Base-by-base conservation (phyloP, 805 yeast genomes). In the Lipomyces yamanashiensis region DNA sequence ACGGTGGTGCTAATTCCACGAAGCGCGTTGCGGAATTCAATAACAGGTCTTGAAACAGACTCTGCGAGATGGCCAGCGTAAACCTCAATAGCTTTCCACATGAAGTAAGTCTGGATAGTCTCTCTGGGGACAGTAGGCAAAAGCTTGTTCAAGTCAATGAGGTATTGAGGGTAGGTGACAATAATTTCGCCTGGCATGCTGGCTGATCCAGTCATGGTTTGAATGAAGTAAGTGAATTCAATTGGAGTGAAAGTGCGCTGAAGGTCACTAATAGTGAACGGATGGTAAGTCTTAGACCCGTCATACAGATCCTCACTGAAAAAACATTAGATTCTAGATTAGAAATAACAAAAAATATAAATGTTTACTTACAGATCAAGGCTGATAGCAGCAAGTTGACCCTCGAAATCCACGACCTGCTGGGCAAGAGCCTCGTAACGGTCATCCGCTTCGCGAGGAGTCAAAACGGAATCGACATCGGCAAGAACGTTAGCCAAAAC, bases 51-150 rank as follows among this genome's bases (percentile, higher is more conserved):
- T 12, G 54, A 44, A 12, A 57, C 63, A 21, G 58, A 56, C 37
- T 55, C 63, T n/a, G 65, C 48, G 39, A 66, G 45, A 44, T 66
- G 68, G 39, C 59, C 58, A 7, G 68, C 68, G 21, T 57, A 58
- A 28, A 55, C 64, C 57, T 66, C 69, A 48, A 60, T 63, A 13
- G 62, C 62, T 58, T 66, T 66, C 69, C 69, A 66, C n/a, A 66
- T 41, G 50, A 66, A 65, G 61, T 66, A 66, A 34, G 68, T 58
- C 61, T 66, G 69, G 23, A 66, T 39, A 17, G 69, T 66, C 52
- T 66, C 69, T 15, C 68, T 62, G 6, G 69, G 43, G 23, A 65
- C 61, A 6, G 45, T 50, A 28, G 61, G 61, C 5, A 66, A 39
- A 9, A 65, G 56, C 33, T 52, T 33, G 58, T 64, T 45, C 21